Base-by-base conservation (phyloP, 208 protist genomes). In the Balamuthia mandrillaris region DNA sequence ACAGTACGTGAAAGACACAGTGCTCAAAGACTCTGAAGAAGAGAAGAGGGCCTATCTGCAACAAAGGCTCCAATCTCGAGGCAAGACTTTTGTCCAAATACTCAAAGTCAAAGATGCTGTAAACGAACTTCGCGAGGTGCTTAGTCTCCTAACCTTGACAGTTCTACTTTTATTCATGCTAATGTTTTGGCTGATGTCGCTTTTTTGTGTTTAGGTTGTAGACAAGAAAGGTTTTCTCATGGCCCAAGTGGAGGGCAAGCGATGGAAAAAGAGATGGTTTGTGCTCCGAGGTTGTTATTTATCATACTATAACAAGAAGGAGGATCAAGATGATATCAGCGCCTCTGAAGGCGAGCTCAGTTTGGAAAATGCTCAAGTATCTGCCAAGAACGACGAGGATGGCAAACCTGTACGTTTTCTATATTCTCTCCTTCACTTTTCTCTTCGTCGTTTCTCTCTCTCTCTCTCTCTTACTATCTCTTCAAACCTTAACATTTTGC, bases 171-270 rank as follows among this genome's bases (percentile, higher is more conserved):
- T 52, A n/a, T 18, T 52, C 47, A n/a, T 52, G 47, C 47, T 18
- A 52, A n/a, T n/a, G n/a, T n/a, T n/a, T n/a, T n/a, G n/a, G n/a
- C n/a, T n/a, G n/a, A n/a, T n/a, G n/a, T n/a, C n/a, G n/a, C 47
- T 52, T 52, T 10, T 52, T 52, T 18, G 10, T 18, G 10, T 52
- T 18, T 18, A 52, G 47, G 60, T 68, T 18, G 60, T 68, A 37
- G 60, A 68, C 60, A 68, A 68, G 60, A 14, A 37, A 14, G 60
- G 60, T 37, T 68, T 45, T 16, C 31, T 68, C 35, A 68, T 68
- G 60, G 60, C 60, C 35, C 60, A 68, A 37, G 60, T 68, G 60
- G 60, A 68, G 60, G 60, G 60, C 60, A 68, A 68, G 60, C 60
- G 60, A 31, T 68, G 60, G 60, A 68, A 68, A 37, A 68, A 68